A percentile compares a stretch with the other conserved stretches of the same genome.
Evolutionary conservation across 73 alveolate genomes (phyloP).

Genomic region (Paramecium sonneborni): DNA sequence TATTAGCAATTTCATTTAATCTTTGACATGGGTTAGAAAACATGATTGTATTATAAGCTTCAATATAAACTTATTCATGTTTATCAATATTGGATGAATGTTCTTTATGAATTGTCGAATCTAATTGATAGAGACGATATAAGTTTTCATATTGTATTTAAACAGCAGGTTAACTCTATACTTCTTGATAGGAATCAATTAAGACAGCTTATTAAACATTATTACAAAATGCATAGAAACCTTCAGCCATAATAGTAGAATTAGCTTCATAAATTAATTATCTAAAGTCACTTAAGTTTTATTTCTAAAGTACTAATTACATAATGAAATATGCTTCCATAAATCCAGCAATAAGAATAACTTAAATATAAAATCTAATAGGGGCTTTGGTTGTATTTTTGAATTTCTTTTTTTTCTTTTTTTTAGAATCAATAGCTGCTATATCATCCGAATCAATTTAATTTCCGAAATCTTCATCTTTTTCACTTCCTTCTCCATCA

Average conservation of each 20-base stretch:
- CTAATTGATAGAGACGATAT: slow-evolving; percentile 16
- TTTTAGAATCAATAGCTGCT: background rate
- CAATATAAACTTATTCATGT: background rate
- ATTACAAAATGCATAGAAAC: slow-evolving; percentile 27
- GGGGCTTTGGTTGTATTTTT: slow-evolving; percentile 47
- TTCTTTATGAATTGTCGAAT: background rate
- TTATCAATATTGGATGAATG: slow-evolving; percentile 38
- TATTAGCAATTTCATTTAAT: background rate
- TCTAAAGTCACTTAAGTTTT: background rate
- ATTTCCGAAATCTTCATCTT: slow-evolving; percentile 31
- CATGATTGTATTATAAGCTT: slow-evolving; percentile 42
- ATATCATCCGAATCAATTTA: background rate
- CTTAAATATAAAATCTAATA: background rate
- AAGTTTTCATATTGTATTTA: background rate
- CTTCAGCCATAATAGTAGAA: slow-evolving; percentile 9
- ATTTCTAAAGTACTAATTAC: background rate
- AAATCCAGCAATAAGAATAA: background rate
- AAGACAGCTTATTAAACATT: slow-evolving; percentile 35
- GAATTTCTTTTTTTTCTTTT: slow-evolving; percentile 37
- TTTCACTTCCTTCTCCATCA: slow-evolving; percentile 53
- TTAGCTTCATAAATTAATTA: background rate
- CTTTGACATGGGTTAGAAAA: slow-evolving; percentile 39
- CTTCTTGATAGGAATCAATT: background rate
- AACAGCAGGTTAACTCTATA: background rate
- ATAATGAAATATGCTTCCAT: slow-evolving; percentile 49